These are phyloP conservation scores for Lenwebbia sp. DNA, from an alignment of 345 rosid species.

Conservation along the genomic window DNA sequence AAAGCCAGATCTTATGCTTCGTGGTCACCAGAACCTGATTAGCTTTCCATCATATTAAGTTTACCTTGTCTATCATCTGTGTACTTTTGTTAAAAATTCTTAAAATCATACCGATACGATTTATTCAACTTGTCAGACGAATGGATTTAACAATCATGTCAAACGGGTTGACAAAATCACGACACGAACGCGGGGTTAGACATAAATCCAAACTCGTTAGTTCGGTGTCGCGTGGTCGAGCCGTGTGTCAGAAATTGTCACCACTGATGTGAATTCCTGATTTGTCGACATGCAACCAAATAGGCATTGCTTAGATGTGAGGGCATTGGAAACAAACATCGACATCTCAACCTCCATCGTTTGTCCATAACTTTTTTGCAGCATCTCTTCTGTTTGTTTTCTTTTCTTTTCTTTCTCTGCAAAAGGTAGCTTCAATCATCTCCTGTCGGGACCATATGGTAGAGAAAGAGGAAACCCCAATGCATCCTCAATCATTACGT, in stretches of 20 bases:
- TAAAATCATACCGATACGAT: background rate
- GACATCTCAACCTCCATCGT: background rate
- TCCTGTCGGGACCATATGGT: background rate
- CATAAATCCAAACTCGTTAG: background rate
- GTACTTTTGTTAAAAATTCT: background rate
- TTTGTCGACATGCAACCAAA: background rate
- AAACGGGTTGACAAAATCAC: background rate
- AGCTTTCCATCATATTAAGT: background rate
- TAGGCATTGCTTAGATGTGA: background rate
- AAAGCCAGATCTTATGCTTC: background rate
- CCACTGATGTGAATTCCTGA: background rate
- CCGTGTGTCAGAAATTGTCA: background rate
- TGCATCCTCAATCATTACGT: background rate
- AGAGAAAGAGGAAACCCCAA: background rate
- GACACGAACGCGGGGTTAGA: background rate
- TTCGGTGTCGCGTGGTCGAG: background rate
- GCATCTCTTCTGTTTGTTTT: background rate
- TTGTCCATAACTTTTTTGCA: background rate
- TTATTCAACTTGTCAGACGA: background rate
- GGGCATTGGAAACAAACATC: background rate
- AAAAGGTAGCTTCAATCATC: background rate
- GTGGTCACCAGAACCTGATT: background rate
- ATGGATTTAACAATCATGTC: background rate
- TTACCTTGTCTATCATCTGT: background rate
- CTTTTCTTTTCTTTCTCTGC: background rate